Base-by-base conservation (phyloP, 208 protist species). In the Leishmania tarentolae region DNA sequence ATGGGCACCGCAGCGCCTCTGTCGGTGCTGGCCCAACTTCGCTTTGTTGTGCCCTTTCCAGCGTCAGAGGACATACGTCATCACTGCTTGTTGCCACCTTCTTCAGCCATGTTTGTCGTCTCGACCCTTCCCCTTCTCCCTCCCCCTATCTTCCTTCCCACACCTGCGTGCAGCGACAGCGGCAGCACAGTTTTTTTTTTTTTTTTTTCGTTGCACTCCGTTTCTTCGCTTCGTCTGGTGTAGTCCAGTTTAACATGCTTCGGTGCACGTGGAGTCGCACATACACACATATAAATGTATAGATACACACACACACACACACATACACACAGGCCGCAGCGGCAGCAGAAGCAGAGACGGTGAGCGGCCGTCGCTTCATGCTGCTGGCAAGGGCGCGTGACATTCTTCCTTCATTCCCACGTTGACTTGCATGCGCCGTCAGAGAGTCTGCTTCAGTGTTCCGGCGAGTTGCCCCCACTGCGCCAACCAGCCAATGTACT, bases 401-500 rank as follows among this genome's bases (percentile, higher is more conserved):
- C 19, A 21, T 13, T 17, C 65, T 28, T 17, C n/a, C 0, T 37
- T 17, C 35, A n/a, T 37, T 7, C 5, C 21, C 42, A 42, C 8
- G 37, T n/a, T 9, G 24, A 5, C 0, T 42, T 24, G 13, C 3
- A 24, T 50, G 52, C 57, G 46, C 3, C 3, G 57, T 75, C 57
- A 83, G 28, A 83, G 79, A 0, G 79, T 73, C 2, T 57, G 69
- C 52, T 37, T 35, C 59, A 87, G 75, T 17, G 78, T 87, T 31
- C 53, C 21, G 28, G 90, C 86, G 2, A 94, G 52, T 59, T 92
- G 84, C 13, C 83, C 85, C 74, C 92, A 78, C 46, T 85, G 87
- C 42, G 88, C 92, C 31, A 97, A 80, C 93, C 94, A 97, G 5
- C 83, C 84, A 79, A 94, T 88, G 83, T 97, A 97, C 83, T 93